Conservation (phyloP, 306 rosid species). For the Trifolium dubium region DNA sequence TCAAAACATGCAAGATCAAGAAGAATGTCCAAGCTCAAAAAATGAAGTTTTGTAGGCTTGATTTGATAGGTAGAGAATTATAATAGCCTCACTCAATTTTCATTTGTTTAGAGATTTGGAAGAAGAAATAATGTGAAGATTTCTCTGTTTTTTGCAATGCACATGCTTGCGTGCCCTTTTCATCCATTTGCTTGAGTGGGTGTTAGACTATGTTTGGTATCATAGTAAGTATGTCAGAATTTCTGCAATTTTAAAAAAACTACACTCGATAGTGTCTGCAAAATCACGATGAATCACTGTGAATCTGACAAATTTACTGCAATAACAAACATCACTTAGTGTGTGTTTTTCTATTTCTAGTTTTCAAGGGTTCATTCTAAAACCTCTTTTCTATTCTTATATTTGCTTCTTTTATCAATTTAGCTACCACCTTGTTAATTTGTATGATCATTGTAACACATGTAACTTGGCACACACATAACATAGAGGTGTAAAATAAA, state of each 20-base stretch:
- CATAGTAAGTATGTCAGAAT: too few species aligned
- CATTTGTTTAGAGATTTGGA: slow-evolving; percentile 42
- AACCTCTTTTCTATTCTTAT: slow-evolving; percentile 1
- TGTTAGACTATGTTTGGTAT: too few species aligned
- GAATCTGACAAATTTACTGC: too few species aligned
- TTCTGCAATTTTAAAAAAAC: too few species aligned
- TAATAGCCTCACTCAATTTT: slow-evolving; percentile 39
- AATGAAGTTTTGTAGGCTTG: slow-evolving; percentile 45
- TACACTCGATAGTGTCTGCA: too few species aligned
- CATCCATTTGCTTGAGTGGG: slow-evolving; percentile 3
- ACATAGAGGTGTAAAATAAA: slow-evolving; percentile 11
- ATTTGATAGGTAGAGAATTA: slow-evolving; percentile 41
- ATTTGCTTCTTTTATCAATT: background rate
- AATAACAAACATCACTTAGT: background rate
- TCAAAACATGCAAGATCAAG: slow-evolving; percentile 14
- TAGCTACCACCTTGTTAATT: background rate
- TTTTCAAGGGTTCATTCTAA: slow-evolving; percentile 12
- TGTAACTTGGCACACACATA: background rate
- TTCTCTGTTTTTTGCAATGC: slow-evolving; percentile 39
- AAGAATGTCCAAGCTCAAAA: slow-evolving; percentile 31
- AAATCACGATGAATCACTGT: too few species aligned
- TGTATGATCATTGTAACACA: slow-evolving; percentile 8
- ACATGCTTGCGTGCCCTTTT: slow-evolving; percentile 35
- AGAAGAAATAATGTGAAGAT: slow-evolving; percentile 38
- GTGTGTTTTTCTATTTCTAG: slow-evolving; percentile 9